Conservation (phyloP, 331 rosid species). For the Arachis monticola region DNA sequence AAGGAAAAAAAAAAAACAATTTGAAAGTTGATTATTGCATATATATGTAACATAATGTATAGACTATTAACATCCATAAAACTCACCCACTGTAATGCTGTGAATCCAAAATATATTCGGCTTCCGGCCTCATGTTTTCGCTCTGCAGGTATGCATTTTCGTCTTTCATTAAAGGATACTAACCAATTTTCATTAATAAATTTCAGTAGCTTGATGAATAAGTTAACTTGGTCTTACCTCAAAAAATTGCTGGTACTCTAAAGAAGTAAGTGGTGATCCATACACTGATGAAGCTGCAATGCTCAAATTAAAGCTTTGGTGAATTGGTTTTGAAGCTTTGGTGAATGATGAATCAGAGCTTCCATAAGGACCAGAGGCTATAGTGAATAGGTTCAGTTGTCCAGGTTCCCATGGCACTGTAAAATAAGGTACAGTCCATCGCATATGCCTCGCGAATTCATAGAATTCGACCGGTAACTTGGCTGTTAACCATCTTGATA, state of each 20-base stretch:
- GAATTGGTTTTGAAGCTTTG: slow-evolving; percentile 46
- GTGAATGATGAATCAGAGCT: slow-evolving; percentile 47
- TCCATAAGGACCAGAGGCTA: slow-evolving; percentile 54
- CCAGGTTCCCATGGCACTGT: slow-evolving; percentile 78
- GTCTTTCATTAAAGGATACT: slow-evolving; percentile 23
- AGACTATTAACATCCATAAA: too few species aligned
- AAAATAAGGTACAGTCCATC: slow-evolving; percentile 83
- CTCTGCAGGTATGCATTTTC: slow-evolving; percentile 53
- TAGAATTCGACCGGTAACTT: slow-evolving; percentile 75
- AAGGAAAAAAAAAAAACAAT: not conserved
- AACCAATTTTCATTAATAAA: not conserved
- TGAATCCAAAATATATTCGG: slow-evolving; percentile 65
- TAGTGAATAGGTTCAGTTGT: slow-evolving; percentile 44
- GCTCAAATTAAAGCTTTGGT: slow-evolving; percentile 40
- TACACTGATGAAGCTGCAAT: slow-evolving; percentile 52
- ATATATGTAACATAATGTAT: not conserved
- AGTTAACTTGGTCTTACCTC: slow-evolving; percentile 57
- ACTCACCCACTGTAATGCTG: slow-evolving; percentile 54
- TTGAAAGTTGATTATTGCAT: slow-evolving; percentile 8
- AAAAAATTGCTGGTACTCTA: slow-evolving; percentile 74
- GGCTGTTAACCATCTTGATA: slow-evolving; percentile 79
- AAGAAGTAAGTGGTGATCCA: slow-evolving; percentile 80
- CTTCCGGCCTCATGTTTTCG: slow-evolving; percentile 66
- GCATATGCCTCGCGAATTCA: slow-evolving; percentile 72
- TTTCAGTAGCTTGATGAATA: slow-evolving; percentile 16